Base-by-base conservation (phyloP, 2,329 filamentous ascomycete species). In the Fusarium poae region DNA sequence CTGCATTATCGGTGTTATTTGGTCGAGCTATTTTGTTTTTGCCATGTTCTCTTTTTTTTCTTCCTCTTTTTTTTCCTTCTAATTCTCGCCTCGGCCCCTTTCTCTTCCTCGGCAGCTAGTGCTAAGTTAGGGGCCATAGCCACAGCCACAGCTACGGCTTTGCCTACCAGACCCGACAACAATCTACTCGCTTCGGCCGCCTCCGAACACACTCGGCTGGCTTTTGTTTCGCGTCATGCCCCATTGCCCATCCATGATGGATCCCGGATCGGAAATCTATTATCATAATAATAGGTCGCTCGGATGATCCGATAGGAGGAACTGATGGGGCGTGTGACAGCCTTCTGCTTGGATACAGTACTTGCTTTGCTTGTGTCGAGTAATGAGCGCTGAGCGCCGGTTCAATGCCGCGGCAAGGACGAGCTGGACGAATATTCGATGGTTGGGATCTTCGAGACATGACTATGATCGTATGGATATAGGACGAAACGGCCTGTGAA, bases 1-100 rank as follows among this genome's bases (percentile, higher is more conserved):
- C 67, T 72, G 74, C 73, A 76, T 76, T 62, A 72, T 61, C 60
- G 75, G 74, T 76, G 74, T 75, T 75, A 68, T 68, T 71, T 30
- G 46, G 57, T 39, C 23, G 25, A 48, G 56, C 44, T 45, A 57
- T 46, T 52, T 68, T n/a, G n/a, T n/a, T 42, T 40, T 63, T 60
- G 35, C 30, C 35, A 27, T 50, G 46, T 37, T 50, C 32, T 20
- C 32, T 20, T 42, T 43, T 56, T 42, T 40, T 30, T 40, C 27
- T 35, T 25, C 25, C 40, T 56, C 37, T 40, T 30, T 40, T 27
- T 35, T 25, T 7, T 30, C 37, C 23, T 35, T 58, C 59, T 67
- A 63, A 40, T 55, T 62, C 35, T 54, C 23, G 45, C 52, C 25
- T 52, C 39, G 40, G 52, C 60, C 35, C 32, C 39, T 30, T 40